These are phyloP conservation scores for Dictyophora rubrovolvata DNA, from an alignment of 768 basidiomycete genomes.

Conservation along the genomic window DNA sequence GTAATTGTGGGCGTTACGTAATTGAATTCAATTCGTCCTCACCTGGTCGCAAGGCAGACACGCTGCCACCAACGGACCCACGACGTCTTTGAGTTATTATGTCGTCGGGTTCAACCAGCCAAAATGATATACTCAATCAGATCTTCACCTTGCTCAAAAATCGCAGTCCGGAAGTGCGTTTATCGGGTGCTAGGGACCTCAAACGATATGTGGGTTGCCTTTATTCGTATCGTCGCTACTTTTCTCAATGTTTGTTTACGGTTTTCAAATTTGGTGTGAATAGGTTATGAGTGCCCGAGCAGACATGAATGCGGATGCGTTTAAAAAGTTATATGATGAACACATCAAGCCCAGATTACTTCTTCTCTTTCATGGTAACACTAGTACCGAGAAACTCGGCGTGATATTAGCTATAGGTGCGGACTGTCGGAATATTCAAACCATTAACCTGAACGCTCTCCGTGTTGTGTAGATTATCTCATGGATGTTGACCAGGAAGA, in stretches of 20 bases:
- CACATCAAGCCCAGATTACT: constrained; percentile 72
- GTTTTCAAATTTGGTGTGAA: constrained; percentile 11
- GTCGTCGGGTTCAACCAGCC: constrained; percentile 8
- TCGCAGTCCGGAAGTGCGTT: constrained; percentile 52
- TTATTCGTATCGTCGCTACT: background rate
- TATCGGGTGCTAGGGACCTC: constrained; percentile 61
- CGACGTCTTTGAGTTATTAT: constrained; percentile 2
- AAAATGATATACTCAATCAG: constrained; percentile 43
- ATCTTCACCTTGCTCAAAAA: constrained; percentile 61
- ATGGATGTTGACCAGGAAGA: constrained; percentile 72
- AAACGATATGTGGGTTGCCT: constrained; percentile 54
- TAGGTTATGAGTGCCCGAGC: constrained; percentile 66
- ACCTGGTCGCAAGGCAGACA: background rate
- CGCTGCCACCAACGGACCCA: background rate
- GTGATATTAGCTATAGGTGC: constrained; percentile 82
- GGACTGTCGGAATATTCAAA: constrained; percentile 16
- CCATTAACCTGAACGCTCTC: no score
- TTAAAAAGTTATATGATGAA: constrained; percentile 78
- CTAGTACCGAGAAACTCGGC: constrained; percentile 70
- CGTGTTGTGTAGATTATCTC: constrained; percentile 50
- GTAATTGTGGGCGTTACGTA: background rate
- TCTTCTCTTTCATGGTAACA: constrained; percentile 74
- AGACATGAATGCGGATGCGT: constrained; percentile 75
- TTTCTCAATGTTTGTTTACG: constrained; percentile 3
- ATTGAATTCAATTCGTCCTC: background rate